Percentiles rank a stretch among this genome's conserved stretches.
Evolutionary conservation across 495 filamentous ascomycete genomes (phyloP).

Genomic region (Aspergillus ellipticus): DNA sequence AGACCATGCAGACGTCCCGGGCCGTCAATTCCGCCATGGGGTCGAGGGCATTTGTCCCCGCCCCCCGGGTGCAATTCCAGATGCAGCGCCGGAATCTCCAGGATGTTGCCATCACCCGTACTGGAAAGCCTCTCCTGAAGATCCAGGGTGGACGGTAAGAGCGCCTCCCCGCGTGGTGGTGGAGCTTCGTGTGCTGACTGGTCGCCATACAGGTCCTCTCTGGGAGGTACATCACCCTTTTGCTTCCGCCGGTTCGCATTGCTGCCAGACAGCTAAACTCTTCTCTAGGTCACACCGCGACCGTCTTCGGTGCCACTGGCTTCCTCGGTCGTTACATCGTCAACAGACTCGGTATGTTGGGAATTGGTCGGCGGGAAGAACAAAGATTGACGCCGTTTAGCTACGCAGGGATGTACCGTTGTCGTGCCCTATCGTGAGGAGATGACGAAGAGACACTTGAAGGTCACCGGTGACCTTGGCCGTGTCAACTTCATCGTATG

Average conservation of each 20-base stretch:
- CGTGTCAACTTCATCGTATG: slow-evolving; percentile 77
- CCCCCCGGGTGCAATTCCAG: slow-evolving; percentile 41
- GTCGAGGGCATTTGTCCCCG: slow-evolving; percentile 39
- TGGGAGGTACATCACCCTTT: slow-evolving; percentile 64
- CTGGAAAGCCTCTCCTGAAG: slow-evolving; percentile 81
- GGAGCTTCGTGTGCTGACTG: slow-evolving; percentile 21
- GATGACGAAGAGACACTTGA: slow-evolving; percentile 95
- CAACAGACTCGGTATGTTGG: slow-evolving; percentile 78
- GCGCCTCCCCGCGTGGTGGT: slow-evolving; percentile 9
- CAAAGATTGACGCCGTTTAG: slow-evolving; percentile 48
- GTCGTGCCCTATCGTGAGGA: slow-evolving; percentile 94
- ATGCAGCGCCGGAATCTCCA: slow-evolving; percentile 57
- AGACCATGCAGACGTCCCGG: slow-evolving; percentile 53
- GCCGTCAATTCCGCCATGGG: slow-evolving; percentile 44
- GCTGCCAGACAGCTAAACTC: slow-evolving; percentile 23
- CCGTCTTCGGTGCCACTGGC: slow-evolving; percentile 96
- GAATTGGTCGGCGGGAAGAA: slow-evolving; percentile 8
- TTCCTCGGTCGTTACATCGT: slow-evolving; percentile 97
- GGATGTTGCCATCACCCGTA: slow-evolving; percentile 80
- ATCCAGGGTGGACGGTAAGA: slow-evolving; percentile 78
- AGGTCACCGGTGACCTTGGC: slow-evolving; percentile 89
- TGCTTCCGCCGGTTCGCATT: slow-evolving; percentile 20
- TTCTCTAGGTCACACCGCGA: slow-evolving; percentile 81
- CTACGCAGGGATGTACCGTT: slow-evolving; percentile 86
- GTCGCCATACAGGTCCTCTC: slow-evolving; percentile 59